Evolutionary conservation across 108 stramenopile genomes (phyloP).

Genomic region (Parmales sp.): DNA sequence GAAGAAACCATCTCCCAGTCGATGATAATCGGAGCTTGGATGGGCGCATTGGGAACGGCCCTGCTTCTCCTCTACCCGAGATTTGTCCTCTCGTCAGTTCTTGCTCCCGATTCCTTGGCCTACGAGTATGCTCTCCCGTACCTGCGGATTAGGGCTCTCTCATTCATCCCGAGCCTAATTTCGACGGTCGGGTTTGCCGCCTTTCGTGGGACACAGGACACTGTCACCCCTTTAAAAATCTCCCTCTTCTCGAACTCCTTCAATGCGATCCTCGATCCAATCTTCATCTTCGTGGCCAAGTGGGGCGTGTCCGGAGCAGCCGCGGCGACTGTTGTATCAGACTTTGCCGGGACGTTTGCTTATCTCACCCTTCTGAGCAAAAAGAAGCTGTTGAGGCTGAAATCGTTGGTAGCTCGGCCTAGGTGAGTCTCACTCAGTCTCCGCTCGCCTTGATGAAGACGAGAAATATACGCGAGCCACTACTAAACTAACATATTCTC

Average conservation of each 20-base stretch:
- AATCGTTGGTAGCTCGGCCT: no score
- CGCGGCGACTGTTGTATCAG: constrained; percentile 61
- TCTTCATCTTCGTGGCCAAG: constrained; percentile 53
- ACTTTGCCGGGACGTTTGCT: constrained; percentile 51
- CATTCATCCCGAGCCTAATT: constrained; percentile 71
- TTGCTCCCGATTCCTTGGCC: constrained; percentile 56
- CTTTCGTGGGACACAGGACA: constrained; percentile 56
- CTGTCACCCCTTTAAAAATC: constrained; percentile 71
- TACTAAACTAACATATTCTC: no score
- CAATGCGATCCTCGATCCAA: constrained; percentile 70
- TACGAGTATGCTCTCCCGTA: constrained; percentile 72
- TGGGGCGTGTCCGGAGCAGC: constrained; percentile 76
- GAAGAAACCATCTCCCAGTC: constrained; percentile 73
- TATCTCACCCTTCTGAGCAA: constrained; percentile 50
- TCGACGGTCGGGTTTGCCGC: constrained; percentile 49
- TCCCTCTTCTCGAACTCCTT: constrained; percentile 52
- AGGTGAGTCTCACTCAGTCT: no score
- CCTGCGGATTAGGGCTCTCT: constrained; percentile 61
- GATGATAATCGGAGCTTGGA: constrained; percentile 52
- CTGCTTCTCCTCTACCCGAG: constrained; percentile 54
- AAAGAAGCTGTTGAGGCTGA: constrained; percentile 43
- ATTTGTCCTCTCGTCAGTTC: constrained; percentile 39
- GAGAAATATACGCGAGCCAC: no score
- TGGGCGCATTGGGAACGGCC: constrained; percentile 52
- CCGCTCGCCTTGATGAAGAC: no score